A percentile compares a stretch with the other conserved stretches of the same genome.
phyloP scores from a whole-genome alignment of 768 basidiomycete species.

The Lactifluus hygrophoroides region DNA sequence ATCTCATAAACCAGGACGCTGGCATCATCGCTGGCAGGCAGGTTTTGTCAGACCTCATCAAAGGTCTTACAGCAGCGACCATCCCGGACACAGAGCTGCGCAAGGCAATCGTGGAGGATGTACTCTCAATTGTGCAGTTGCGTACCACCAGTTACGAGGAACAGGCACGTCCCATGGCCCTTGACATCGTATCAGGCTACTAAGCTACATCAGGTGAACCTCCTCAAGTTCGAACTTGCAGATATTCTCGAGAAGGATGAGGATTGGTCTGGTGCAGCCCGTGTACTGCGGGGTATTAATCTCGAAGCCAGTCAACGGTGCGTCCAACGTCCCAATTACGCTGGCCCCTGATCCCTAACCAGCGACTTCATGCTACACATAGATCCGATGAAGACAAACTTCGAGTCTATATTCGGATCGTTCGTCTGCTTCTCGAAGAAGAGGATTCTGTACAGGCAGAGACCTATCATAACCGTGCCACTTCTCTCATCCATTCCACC shows the following conservation, averaged over 20 bases:
- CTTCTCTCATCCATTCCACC: conserved; percentile 75
- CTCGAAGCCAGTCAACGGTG: conserved; percentile 85
- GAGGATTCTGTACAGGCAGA: conserved; percentile 98
- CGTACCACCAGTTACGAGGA: conserved; percentile 90
- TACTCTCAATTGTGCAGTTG: conserved; percentile 61
- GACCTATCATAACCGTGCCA: conserved; percentile 94
- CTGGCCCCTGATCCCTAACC: neutral
- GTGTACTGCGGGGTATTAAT: conserved; percentile 86
- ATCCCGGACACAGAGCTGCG: conserved; percentile 48
- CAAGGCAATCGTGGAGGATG: conserved; percentile 69
- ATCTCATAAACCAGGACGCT: conserved; percentile 73
- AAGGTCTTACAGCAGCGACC: conserved; percentile 46
- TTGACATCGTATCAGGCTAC: neutral
- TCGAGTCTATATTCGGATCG: conserved; percentile 85
- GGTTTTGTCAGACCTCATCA: conserved; percentile 79
- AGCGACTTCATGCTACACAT: neutral
- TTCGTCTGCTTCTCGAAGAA: conserved; percentile 88
- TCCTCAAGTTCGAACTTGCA: conserved; percentile 81
- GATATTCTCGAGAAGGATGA: conserved; percentile 84
- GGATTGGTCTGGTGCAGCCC: conserved; percentile 90
- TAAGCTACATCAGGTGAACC: conserved; percentile 52
- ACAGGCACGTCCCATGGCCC: conserved; percentile 49
- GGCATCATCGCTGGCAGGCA: conserved; percentile 86
- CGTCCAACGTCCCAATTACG: conserved; percentile 18
- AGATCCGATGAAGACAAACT: conserved; percentile 74